Evolutionary conservation across 108 stramenopile genomes (phyloP).

Genomic region (Chaetoceros muelleri): DNA sequence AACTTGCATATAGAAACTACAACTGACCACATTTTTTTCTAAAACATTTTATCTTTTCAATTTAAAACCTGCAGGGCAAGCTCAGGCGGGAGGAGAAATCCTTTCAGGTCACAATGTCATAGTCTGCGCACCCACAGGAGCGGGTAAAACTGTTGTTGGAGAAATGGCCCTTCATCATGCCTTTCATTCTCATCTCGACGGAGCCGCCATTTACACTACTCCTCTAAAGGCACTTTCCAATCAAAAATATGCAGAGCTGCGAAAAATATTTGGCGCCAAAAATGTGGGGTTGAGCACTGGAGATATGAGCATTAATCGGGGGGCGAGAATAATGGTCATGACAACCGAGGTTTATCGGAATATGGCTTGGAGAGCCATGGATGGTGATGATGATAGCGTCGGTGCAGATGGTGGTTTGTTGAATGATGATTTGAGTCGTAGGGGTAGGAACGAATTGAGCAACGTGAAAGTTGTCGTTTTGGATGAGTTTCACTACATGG

Average conservation of each 20-base stretch:
- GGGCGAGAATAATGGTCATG: conserved; percentile 82
- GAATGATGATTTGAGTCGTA: neutral
- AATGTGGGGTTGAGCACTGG: conserved; percentile 72
- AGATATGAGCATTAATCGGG: conserved; percentile 79
- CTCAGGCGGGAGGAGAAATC: conserved; percentile 46
- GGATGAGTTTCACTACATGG: conserved; percentile 98
- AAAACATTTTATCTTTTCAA: no score
- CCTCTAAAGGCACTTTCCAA: conserved; percentile 91
- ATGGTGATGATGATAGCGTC: conserved; percentile 3
- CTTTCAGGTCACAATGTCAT: conserved; percentile 68
- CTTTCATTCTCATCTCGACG: conserved; percentile 4
- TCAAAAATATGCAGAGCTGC: conserved; percentile 87
- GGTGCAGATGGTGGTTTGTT: conserved; percentile 3
- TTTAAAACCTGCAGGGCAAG: conserved; percentile 58
- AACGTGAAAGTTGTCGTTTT: conserved; percentile 81
- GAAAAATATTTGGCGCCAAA: conserved; percentile 60
- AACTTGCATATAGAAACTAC: no score
- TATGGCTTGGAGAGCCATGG: conserved; percentile 66
- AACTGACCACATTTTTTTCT: no score
- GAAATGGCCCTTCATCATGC: conserved; percentile 81
- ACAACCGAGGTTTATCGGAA: conserved; percentile 94
- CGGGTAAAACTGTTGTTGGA: conserved; percentile 78
- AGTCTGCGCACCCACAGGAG: conserved; percentile 87
- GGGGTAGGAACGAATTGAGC: conserved; percentile 35
- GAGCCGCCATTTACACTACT: conserved; percentile 84